phyloP scores from a whole-genome alignment of 2,329 filamentous ascomycete genomes.

The Stemphylium lycopersici region DNA sequence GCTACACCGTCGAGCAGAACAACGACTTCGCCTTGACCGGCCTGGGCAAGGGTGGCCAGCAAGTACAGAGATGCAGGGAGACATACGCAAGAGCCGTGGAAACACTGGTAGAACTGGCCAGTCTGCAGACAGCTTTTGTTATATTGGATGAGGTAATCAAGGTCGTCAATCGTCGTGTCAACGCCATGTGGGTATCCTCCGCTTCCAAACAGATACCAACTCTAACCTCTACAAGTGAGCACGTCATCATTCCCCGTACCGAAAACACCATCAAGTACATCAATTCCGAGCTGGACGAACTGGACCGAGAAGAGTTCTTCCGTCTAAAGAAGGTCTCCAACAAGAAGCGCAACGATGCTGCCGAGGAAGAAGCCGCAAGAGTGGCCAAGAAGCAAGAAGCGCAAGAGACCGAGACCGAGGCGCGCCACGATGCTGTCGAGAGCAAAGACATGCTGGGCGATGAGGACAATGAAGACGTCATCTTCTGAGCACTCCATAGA shows the following conservation, averaged over 20 bases:
- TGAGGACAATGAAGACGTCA: constrained; percentile 82
- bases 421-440: constrained; percentile 46
- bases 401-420: constrained; percentile 27
- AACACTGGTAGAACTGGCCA: constrained; percentile 91
- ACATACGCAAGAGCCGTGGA: constrained; percentile 96
- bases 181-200: constrained; percentile 75
- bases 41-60: constrained; percentile 94
- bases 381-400: constrained; percentile 49
- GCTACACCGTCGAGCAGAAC: constrained; percentile 83
- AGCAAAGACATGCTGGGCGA: constrained; percentile 73
- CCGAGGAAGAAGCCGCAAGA: constrained; percentile 45
- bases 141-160: constrained; percentile 99
- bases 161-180: constrained; percentile 96
- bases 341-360: constrained; percentile 64
- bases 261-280: constrained; percentile 99
- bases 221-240: constrained; percentile 63
- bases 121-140: constrained; percentile 96
- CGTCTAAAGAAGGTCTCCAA: constrained; percentile 90
- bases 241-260: constrained; percentile 95
- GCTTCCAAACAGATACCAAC: neutral
- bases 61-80: constrained; percentile 92
- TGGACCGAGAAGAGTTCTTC: constrained; percentile 98
- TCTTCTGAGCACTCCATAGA: constrained; percentile 64
- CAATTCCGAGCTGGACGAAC: constrained; percentile 96
- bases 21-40: constrained; percentile 97